Evolutionary conservation across 2,329 filamentous ascomycete species (phyloP), one percentile per base, ranked within the genome.

Genomic region (Aspergillus aculeatinus): DNA sequence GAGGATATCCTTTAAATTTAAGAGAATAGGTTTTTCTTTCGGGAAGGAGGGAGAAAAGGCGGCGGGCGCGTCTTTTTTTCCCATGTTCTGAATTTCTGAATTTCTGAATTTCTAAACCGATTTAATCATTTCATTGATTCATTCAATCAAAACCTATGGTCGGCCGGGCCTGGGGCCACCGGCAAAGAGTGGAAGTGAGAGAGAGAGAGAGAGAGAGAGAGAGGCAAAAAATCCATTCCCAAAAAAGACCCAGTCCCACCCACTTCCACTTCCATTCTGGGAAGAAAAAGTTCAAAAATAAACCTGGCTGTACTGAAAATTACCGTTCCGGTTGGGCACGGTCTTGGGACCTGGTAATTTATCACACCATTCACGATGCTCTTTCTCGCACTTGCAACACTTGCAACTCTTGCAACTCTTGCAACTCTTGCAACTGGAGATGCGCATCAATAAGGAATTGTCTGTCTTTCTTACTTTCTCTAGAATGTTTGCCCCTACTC

Each of bases 1-100:
- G 58, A 44, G 58, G 60, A 39, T 53, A 62, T 65, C 63, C 61
- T 66, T 64, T 63, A 63, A 64, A 63, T 63, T 60, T 65, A 60
- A 62, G 58, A 60, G 42, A 63, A 57, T 48, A 19, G 57, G 55
- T 35, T 44, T 44, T 35, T 16, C 14, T 35, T 35, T 35, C 16
- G 16, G 39, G 39, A 44, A 44, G 16, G 39, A 44, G 39, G 14
- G 39, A 19, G 14, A 35, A 35, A 56, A 52, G 44, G 56, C 57
- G 57, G 54, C 57, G 39, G 39, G 39, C 7, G 39, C n/a, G 21
- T 55, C 48, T 48, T 54, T 54, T 47, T 42, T 27, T 48, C 23
- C n/a, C 19, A 44, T 51, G 57, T 51, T 55, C 19, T 33, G 23
- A 16, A 31, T 35, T 29, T 9, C 27, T 9, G 27, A 27, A 9